Evolutionary conservation across 306 rosid species (phyloP), one percentile per base, ranked within the genome.

Genomic region (Acacia melanoxylon): DNA sequence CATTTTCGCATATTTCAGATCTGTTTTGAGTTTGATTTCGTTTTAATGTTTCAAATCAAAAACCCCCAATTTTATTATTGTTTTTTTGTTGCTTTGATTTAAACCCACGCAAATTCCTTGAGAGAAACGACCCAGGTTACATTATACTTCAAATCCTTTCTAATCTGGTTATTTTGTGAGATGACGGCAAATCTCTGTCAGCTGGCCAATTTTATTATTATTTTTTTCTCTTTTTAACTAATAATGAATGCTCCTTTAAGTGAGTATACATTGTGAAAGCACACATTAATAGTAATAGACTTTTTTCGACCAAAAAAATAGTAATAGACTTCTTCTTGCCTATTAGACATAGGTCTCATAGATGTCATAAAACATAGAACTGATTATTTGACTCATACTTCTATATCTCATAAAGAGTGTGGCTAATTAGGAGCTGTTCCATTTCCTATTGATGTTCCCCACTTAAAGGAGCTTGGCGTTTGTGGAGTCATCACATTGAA

Each of bases 401-500:
- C 2, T n/a, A 56, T 7, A 19, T 1, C 56, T 15, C 3, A 46
- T 46, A 12, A 29, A 46, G 52, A 13, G 16, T 46, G 14, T 12
- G 48, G 48, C 48, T 44, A 10, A 46, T 46, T 49, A 16, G 99
- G 99, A 61, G 99, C 98, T 74, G 99, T 96, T 84, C 99, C 98
- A 62, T 96, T 96, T 82, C 99, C 99, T 48, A 73, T 87, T 41
- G 94, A 96, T 74, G 97, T 96, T 80, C 98, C 97, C 42, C 89
- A 67, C 78, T 83, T 96, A 41, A 96, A 90, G 89, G 91, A 93
- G 86, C 94, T 81, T 62, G 99, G 98, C 74, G 98, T 96, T 66
- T 72, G 88, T 2, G 99, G 97, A 81, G 98, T 96, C 51, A 87
- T 96, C 85, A 96, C 99, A 19, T 86, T 96, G 81, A 96, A 93